Percentiles rank a stretch among this genome's conserved stretches.
Conservation (phyloP, 2,329 filamentous ascomycete species). For the Verticillium longisporum region DNA sequence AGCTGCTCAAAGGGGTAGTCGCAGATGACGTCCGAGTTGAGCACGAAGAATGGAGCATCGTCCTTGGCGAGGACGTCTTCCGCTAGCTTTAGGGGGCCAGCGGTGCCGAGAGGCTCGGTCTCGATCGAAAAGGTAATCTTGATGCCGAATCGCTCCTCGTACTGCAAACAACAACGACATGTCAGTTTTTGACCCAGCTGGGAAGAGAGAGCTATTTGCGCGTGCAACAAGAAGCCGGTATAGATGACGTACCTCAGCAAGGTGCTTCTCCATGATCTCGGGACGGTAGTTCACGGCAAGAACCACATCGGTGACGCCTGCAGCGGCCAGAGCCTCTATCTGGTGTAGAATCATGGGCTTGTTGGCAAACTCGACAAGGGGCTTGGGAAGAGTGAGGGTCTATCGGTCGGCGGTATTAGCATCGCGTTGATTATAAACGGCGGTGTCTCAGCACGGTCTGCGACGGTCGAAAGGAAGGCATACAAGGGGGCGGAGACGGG, state of each 20-base stretch:
- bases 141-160: conserved; percentile 86
- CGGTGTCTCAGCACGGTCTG: not conserved
- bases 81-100: conserved; percentile 90
- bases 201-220: no score
- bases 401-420: conserved; percentile 25
- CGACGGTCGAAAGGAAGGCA: not conserved
- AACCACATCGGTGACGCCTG: conserved; percentile 95
- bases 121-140: conserved; percentile 97
- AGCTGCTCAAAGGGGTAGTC: conserved; percentile 92
- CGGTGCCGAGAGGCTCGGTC: conserved; percentile 89
- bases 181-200: conserved; percentile 6
- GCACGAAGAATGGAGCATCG: conserved; percentile 91
- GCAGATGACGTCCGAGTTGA: conserved; percentile 98
- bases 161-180: conserved; percentile 39
- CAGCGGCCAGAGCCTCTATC: conserved; percentile 87
- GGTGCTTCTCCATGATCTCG: conserved; percentile 91
- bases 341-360: conserved; percentile 99
- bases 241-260: conserved; percentile 63
- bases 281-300: conserved; percentile 98
- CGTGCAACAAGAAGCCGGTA: no score
- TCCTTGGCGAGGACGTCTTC: conserved; percentile 90
- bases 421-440: not conserved
- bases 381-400: conserved; percentile 96
- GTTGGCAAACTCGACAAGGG: conserved; percentile 96
- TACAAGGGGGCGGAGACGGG: conserved; percentile 92